Base-by-base conservation (phyloP, 2,329 filamentous ascomycete genomes). In the Blumeria hordei region DNA sequence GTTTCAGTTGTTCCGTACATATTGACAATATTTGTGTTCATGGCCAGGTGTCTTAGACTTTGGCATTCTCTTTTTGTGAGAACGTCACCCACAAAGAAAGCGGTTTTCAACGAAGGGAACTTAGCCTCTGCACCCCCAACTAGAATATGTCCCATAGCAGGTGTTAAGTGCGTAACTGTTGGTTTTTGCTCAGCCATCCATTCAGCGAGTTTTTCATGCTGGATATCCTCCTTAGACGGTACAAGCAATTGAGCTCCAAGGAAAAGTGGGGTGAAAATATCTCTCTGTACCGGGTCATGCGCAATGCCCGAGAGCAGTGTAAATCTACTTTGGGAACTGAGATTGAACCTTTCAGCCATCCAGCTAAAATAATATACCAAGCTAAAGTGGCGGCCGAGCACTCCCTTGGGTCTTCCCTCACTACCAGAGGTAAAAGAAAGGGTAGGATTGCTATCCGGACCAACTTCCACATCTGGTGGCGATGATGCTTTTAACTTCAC, bases 71-170 rank as follows among this genome's bases (percentile, higher is more conserved):
- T 76, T 64, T 81, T 94, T 59, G 87, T 93, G 51, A 96, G 68
- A 36, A 95, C 73, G 64, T 96, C 90, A 35, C 92, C 92, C 0
- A 96, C 90, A 59, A 90, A 96, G 72, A 96, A 90, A 16, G 81
- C 87, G 56, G 79, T 74, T 56, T 82, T 74, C n/a, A 96, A 72
- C 11, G 75, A 73, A 1, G 86, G 83, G 63, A 95, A 93, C 60
- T 84, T 68, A 0, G 85, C 80, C 3, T 71, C 81, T 28, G 87
- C 84, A 60, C 85, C 86, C 45, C 88, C 88, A n/a, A 90, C 81
- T 1, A 96, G 71, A 58, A 96, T 92, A 62, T 95, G 86, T 55
- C 88, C 88, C 88, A 96, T 95, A 56, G 92, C 92, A 9, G 92
- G 92, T 1, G 92, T 98, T 41, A 96, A 70, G 68, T 96, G 92